Evolutionary conservation across 257 asterid species (phyloP).

Genomic region (Solanum virginianum): DNA sequence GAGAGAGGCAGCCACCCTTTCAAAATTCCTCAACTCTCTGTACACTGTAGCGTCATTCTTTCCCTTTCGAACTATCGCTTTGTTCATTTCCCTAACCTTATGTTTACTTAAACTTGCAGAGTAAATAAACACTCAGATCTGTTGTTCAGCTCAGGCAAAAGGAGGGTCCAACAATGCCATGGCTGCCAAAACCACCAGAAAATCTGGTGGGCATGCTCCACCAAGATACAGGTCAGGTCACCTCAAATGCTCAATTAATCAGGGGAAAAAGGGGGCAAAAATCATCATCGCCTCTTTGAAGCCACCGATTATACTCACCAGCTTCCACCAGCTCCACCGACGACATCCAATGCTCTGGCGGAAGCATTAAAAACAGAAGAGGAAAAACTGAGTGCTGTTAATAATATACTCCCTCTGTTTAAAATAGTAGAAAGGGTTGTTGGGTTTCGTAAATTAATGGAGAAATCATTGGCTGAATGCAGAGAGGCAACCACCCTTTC

Average conservation of each 20-base stretch:
- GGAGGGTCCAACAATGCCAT: neutral
- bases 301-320: neutral
- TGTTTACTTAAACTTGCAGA: no score
- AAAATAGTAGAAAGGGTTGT: neutral
- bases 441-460: neutral
- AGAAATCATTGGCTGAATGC: constrained; percentile 14
- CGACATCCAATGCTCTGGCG: neutral
- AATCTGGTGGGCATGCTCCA: neutral
- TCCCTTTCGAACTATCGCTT: no score
- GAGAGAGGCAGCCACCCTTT: no score
- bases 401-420: neutral
- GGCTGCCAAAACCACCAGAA: constrained; percentile 8
- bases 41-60: no score
- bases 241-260: neutral
- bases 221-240: constrained; percentile 9
- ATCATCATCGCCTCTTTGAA: neutral
- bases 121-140: neutral
- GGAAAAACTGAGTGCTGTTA: neutral
- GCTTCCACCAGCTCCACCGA: neutral
- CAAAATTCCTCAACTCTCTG: no score
- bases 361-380: neutral
- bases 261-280: neutral
- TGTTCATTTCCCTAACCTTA: no score
- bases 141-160: neutral
- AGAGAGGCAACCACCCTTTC: constrained; percentile 50